Evolutionary conservation across 192 early-diverging fungal genomes (phyloP).

Genomic region (Dissophora globulifera): DNA sequence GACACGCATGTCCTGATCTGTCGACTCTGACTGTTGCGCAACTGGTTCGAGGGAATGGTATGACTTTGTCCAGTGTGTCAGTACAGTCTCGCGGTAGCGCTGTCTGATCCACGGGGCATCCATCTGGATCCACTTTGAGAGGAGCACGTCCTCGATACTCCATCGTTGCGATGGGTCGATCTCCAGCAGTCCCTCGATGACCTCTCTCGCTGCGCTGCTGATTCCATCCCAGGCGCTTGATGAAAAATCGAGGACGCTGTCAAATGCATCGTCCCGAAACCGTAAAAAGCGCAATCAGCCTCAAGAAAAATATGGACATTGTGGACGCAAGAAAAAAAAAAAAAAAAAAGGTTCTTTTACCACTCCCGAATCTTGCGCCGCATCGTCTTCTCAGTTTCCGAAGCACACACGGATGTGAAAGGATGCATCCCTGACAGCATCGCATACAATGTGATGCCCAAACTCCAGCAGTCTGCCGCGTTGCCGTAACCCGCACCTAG

Average conservation of each 20-base stretch:
- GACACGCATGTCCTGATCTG: not conserved
- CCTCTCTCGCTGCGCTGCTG: slow-evolving; percentile 53
- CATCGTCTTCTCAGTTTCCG: slow-evolving; percentile 24
- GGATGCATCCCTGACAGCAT: slow-evolving; percentile 63
- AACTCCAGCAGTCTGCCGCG: slow-evolving; percentile 73
- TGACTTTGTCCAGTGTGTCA: slow-evolving; percentile 14
- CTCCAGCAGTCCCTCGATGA: slow-evolving; percentile 56
- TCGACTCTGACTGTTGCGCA: not conserved
- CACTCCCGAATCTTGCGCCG: slow-evolving; percentile 16
- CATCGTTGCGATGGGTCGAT: slow-evolving; percentile 60
- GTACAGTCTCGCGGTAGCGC: slow-evolving; percentile 51
- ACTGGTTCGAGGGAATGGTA: not conserved
- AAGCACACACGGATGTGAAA: slow-evolving; percentile 23
- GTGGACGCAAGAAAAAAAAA: too few species aligned
- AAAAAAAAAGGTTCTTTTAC: slow-evolving; percentile 11
- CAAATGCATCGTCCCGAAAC: slow-evolving; percentile 52
- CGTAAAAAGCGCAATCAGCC: too few species aligned
- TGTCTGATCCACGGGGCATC: slow-evolving; percentile 54
- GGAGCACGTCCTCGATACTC: slow-evolving; percentile 62
- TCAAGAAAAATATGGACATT: too few species aligned
- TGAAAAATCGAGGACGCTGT: slow-evolving; percentile 52
- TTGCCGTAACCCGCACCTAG: slow-evolving; percentile 62
- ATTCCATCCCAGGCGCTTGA: slow-evolving; percentile 62
- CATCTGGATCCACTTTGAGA: slow-evolving; percentile 64
- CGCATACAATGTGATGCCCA: slow-evolving; percentile 89